These are phyloP conservation scores for Pestalotiopsis sp. DNA, from an alignment of 2,329 filamentous ascomycete genomes.

Conservation along the genomic window DNA sequence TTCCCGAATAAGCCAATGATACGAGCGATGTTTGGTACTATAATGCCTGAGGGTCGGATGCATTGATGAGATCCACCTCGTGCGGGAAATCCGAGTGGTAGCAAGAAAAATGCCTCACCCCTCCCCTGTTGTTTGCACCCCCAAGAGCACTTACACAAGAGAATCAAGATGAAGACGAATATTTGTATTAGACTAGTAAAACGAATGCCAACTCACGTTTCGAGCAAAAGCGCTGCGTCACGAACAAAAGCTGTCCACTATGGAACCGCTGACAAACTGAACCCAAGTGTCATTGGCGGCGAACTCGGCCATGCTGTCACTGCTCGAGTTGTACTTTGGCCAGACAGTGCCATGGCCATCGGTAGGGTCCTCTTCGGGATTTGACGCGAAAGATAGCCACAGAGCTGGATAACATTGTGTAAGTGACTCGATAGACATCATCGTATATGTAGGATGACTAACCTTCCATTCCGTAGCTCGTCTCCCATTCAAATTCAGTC, in stretches of 20 bases:
- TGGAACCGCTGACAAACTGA: not conserved
- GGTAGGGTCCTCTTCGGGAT: not conserved
- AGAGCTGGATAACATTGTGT: not conserved
- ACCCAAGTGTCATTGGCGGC: conserved; percentile 4
- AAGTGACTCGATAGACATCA: not conserved
- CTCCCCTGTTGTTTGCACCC: no score
- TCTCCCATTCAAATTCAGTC: conserved; percentile 30
- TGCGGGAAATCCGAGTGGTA: not conserved
- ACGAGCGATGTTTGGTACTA: not conserved
- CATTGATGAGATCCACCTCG: not conserved
- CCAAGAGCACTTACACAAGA: no score
- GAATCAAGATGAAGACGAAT: not conserved
- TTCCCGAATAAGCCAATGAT: not conserved
- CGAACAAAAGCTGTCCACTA: not conserved
- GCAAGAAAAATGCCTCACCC: not conserved
- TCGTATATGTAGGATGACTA: not conserved
- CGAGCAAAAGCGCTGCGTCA: not conserved
- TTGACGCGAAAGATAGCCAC: conserved; percentile 4
- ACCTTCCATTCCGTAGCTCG: conserved; percentile 28
- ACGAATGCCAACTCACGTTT: not conserved
- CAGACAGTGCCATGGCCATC: not conserved
- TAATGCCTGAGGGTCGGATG: not conserved
- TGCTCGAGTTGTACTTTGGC: conserved; percentile 4
- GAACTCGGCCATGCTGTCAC: not conserved
- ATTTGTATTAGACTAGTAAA: not conserved